Evolutionary conservation across 2,329 filamentous ascomycete genomes (phyloP).

Genomic region (Triangularia verruculosa): DNA sequence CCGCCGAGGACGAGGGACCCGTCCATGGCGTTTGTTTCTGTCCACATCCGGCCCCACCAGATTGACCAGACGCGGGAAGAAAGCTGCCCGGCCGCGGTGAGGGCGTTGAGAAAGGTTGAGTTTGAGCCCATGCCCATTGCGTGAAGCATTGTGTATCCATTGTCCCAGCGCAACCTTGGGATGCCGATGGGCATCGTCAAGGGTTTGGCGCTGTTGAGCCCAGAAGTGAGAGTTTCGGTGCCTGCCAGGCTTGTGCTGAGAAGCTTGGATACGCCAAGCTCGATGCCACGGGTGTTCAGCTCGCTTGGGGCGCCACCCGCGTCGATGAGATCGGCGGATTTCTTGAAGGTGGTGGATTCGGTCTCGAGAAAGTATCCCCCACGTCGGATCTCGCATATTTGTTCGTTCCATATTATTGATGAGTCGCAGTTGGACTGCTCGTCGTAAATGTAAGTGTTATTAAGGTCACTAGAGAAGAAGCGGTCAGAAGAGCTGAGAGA

Average conservation of each 20-base stretch:
- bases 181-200: conserved; percentile 28
- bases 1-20: conserved; percentile 35
- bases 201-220: conserved; percentile 1
- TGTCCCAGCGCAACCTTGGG: conserved; percentile 30
- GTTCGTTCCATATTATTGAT: conserved; percentile 30
- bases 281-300: conserved; percentile 6
- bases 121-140: conserved; percentile 32
- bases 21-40: conserved; percentile 27
- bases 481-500: too few relatives aligned
- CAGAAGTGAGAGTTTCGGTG: conserved; percentile 21
- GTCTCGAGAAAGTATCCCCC: conserved; percentile 25
- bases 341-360: conserved; percentile 18
- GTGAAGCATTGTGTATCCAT: conserved; percentile 30
- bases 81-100: conserved; percentile 25
- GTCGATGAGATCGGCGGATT: conserved; percentile 12
- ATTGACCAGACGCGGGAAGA: conserved; percentile 35
- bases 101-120: conserved; percentile 32
- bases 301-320: conserved; percentile 24
- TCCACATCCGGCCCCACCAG: conserved; percentile 37
- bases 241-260: conserved; percentile 25
- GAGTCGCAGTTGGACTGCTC: conserved; percentile 30
- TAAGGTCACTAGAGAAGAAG: conserved; percentile 31
- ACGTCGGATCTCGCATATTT: conserved; percentile 30
- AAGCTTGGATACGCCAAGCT: conserved; percentile 27
- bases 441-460: conserved; percentile 37